These are phyloP conservation scores for Solanum aculeatissimum DNA, from an alignment of 305 asterid species.

Conservation along the genomic window DNA sequence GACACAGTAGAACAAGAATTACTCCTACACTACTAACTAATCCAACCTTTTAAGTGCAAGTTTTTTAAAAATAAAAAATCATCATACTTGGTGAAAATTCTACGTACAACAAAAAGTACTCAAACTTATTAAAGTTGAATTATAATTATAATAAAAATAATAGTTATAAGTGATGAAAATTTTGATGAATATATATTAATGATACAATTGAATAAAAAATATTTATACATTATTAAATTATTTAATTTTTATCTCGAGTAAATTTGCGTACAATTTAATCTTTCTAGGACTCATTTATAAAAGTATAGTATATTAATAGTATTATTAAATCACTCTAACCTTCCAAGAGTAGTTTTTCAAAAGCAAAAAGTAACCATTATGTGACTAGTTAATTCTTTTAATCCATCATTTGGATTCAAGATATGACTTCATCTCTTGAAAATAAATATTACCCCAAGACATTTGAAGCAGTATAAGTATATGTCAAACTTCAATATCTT, in stretches of 20 bases:
- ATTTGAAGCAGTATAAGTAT: not conserved
- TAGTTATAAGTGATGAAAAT: no score
- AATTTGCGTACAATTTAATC: no score
- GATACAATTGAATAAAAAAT: not conserved
- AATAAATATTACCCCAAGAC: not conserved
- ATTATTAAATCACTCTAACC: not conserved
- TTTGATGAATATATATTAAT: no score
- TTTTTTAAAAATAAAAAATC: no score
- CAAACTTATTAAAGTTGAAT: no score
- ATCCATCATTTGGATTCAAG: not conserved
- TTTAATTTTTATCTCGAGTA: not conserved
- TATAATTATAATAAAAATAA: no score
- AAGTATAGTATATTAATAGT: not conserved
- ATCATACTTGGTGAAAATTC: no score
- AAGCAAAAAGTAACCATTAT: not conserved
- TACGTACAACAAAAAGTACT: no score
- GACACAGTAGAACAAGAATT: not conserved
- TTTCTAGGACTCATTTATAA: not conserved
- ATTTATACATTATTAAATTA: not conserved
- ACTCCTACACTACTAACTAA: not conserved
- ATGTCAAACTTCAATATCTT: not conserved
- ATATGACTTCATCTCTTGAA: not conserved
- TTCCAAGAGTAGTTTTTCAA: not conserved
- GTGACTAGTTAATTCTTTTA: not conserved
- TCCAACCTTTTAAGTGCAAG: not conserved